Conservation (phyloP, 75 land plant genomes). For the Ceratopteris richardii region DNA sequence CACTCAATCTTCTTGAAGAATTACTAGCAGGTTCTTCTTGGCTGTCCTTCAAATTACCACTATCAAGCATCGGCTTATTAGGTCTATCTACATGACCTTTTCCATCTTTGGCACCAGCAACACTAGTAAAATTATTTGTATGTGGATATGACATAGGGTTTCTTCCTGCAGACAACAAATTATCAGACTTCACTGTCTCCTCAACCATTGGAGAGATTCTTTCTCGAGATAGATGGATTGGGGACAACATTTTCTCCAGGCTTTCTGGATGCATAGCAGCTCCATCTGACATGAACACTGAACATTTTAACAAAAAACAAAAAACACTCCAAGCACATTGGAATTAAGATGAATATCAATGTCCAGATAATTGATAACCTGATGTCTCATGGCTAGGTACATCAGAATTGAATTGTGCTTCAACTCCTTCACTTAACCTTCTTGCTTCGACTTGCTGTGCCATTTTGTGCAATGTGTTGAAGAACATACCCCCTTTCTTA, state of each 20-base stretch:
- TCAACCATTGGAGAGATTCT: no score
- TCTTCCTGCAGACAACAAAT: no score
- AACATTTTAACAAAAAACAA: no score
- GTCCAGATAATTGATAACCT: not conserved
- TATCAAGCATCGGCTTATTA: not conserved
- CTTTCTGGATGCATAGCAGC: no score
- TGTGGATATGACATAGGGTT: no score
- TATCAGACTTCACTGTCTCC: no score
- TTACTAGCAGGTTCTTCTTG: conserved; percentile 7
- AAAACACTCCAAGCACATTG: not conserved
- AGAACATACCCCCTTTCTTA: not conserved
- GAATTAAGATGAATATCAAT: not conserved
- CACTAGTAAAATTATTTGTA: not conserved
- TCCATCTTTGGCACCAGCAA: not conserved
- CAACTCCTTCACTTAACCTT: not conserved
- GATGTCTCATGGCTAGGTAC: not conserved
- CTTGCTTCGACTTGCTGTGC: conserved; percentile 4
- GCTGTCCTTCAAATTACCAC: not conserved
- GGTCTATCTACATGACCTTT: not conserved
- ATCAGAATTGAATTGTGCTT: not conserved
- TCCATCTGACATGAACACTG: no score
- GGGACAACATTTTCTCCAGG: no score
- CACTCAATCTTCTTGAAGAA: conserved; percentile 55
- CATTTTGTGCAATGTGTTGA: not conserved
- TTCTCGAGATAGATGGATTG: no score